These are phyloP conservation scores for Piper betle DNA, from an alignment of 164 flowering plant genomes.

Conservation along the genomic window DNA sequence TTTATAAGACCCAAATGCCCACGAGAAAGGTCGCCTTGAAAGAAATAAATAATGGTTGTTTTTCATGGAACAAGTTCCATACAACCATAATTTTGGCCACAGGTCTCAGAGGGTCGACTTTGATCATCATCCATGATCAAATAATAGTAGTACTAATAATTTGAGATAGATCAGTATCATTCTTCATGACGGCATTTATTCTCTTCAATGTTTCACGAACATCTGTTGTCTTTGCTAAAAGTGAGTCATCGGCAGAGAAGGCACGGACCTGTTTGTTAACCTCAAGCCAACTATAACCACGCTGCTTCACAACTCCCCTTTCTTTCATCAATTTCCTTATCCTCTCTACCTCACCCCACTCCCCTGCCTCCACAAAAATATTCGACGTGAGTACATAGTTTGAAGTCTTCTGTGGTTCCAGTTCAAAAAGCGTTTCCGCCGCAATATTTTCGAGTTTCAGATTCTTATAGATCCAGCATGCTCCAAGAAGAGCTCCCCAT, in stretches of 20 bases:
- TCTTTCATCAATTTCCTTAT: slow-evolving; percentile 13
- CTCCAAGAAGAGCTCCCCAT: slow-evolving; percentile 17
- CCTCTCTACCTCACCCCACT: slow-evolving; percentile 15
- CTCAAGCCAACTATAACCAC: slow-evolving; percentile 15
- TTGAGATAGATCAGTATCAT: neutral
- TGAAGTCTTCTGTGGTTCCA: slow-evolving; percentile 15
- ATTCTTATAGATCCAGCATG: slow-evolving; percentile 9
- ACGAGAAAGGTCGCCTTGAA: too few relatives aligned
- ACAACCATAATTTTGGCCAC: neutral
- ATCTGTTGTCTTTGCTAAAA: slow-evolving; percentile 6
- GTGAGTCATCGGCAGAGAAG: slow-evolving; percentile 13
- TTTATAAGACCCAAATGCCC: too few relatives aligned
- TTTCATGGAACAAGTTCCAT: too few relatives aligned
- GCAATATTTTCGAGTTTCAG: slow-evolving; percentile 12
- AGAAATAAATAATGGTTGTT: too few relatives aligned
- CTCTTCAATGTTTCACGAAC: slow-evolving; percentile 7
- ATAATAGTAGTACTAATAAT: neutral
- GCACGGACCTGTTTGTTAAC: slow-evolving; percentile 11
- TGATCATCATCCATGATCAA: neutral
- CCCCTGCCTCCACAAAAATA: slow-evolving; percentile 12
- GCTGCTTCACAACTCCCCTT: slow-evolving; percentile 11
- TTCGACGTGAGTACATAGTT: slow-evolving; percentile 15
- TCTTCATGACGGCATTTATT: slow-evolving; percentile 7
- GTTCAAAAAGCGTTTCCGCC: slow-evolving; percentile 14
- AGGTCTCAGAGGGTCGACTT: neutral